Conservation (phyloP, 768 basidiomycete species). For the Naganishia kalamii region DNA sequence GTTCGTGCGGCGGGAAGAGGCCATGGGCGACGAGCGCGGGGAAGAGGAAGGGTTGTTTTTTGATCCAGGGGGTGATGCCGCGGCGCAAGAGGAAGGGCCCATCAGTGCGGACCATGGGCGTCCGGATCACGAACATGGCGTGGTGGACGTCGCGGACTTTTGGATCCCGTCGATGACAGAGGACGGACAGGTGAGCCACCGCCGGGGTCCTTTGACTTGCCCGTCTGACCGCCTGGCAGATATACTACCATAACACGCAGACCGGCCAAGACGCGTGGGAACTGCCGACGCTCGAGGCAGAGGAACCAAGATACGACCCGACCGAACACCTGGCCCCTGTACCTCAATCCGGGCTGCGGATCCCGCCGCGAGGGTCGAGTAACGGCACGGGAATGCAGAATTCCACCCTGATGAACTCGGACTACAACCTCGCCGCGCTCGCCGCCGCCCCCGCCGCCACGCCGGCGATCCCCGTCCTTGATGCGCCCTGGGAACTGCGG, state of each 20-base stretch:
- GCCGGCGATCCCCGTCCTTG: conserved; percentile 16
- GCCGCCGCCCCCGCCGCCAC: conserved; percentile 4
- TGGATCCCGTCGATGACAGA: conserved; percentile 83
- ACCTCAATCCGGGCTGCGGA: too few relatives aligned
- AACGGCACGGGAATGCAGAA: background rate
- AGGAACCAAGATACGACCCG: background rate
- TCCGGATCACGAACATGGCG: background rate
- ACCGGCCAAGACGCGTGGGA: conserved; percentile 61
- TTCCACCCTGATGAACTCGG: conserved; percentile 16
- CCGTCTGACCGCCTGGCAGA: conserved; percentile 51
- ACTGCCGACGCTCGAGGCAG: conserved; percentile 53
- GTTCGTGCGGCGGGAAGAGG: conserved; percentile 50
- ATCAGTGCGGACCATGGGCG: background rate
- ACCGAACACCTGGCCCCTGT: background rate
- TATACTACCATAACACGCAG: conserved; percentile 84
- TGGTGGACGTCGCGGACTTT: conserved; percentile 53
- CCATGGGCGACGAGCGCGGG: conserved; percentile 50
- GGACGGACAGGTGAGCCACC: conserved; percentile 64
- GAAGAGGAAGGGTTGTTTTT: conserved; percentile 12
- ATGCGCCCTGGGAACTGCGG: background rate
- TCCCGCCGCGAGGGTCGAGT: too few relatives aligned
- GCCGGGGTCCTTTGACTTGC: background rate
- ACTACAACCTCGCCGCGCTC: conserved; percentile 17
- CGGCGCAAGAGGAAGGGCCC: background rate
- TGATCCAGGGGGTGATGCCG: background rate